A percentile compares a stretch with the other conserved stretches of the same genome.
Conservation (phyloP, 768 basidiomycete species). For the Amanita rubescens region DNA sequence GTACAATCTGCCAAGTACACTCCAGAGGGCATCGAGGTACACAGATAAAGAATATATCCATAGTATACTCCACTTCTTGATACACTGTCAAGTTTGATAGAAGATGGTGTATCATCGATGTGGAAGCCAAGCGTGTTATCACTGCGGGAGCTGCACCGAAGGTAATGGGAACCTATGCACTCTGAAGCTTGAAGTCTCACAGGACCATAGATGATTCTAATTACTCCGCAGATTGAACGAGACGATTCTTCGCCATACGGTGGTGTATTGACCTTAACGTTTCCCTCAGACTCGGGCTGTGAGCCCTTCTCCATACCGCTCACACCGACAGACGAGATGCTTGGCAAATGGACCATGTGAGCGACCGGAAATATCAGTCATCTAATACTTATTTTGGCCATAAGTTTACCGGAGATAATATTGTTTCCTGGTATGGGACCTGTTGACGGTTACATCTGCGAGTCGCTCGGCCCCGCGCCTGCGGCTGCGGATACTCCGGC, state of each 20-base stretch:
- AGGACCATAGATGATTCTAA: constrained; percentile 51
- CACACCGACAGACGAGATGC: constrained; percentile 38
- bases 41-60: background rate
- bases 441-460: constrained; percentile 63
- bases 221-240: constrained; percentile 45
- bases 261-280: constrained; percentile 45
- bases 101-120: constrained; percentile 62
- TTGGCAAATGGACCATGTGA: constrained; percentile 53
- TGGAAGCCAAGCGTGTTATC: constrained; percentile 41
- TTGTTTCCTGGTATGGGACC: constrained; percentile 37
- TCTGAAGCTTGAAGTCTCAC: background rate
- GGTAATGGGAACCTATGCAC: constrained; percentile 26
- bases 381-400: background rate
- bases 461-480: constrained; percentile 21
- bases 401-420: constrained; percentile 45
- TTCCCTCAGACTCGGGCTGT: constrained; percentile 53
- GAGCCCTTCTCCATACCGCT: constrained; percentile 55
- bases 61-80: constrained; percentile 1
- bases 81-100: constrained; percentile 53
- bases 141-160: constrained; percentile 62
- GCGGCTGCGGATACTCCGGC: constrained; percentile 35
- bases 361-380: constrained; percentile 14
- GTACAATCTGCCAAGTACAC: constrained; percentile 50
- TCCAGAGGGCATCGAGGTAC: constrained; percentile 58
- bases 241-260: constrained; percentile 38